Evolutionary conservation across 1,284 basidiomycete species (phyloP), one percentile per base, ranked within the genome.

Genomic region (Cutaneotrichosporon dermatis): DNA sequence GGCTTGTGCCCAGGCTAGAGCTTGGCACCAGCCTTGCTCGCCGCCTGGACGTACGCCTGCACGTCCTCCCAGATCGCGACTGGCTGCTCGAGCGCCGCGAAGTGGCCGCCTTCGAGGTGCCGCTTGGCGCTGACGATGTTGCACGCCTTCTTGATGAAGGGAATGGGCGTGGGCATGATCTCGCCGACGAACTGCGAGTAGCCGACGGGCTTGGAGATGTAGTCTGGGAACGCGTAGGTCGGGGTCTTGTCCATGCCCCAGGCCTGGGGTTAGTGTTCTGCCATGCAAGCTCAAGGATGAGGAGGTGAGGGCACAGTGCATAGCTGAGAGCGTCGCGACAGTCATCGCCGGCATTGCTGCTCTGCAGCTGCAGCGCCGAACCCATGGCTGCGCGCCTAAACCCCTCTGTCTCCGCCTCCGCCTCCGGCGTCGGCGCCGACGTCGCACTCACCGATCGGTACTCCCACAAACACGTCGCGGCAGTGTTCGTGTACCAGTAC

Each of bases 21-120:
- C 50, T 57, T 57, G 15, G 56, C 49, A 1, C 33, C 12, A 2
- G 41, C 16, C 8, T 67, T 42, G 44, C 70, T 69, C 10, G 74
- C 58, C 41, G 69, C 70, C 49, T 74, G 59, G 10, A 79, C 54
- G 48, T 78, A 78, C 4, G 61, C 70, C 10, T 62, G 59, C 4
- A 80, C 66, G 54, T 73, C 73, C 34, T 67, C 57, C 60, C 72
- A 78, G 15, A 79, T 63, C 56, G 64, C 54, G n/a, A 67, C 62
- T 6, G 81, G 80, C 54, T 74, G 69, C 65, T 82, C 81, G 37
- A 80, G 66, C 1, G 80, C 79, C 3, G 80, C 70, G 55, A 80
- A 75, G 59, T 81, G 79, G 0, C 76, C 79, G 9, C 77, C 77
- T 64, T 71, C 60, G 0, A 63, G 61, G 57, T 80, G 77, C 46